Base-by-base conservation (phyloP, 306 rosid genomes). In the Lathyrus sativus region DNA sequence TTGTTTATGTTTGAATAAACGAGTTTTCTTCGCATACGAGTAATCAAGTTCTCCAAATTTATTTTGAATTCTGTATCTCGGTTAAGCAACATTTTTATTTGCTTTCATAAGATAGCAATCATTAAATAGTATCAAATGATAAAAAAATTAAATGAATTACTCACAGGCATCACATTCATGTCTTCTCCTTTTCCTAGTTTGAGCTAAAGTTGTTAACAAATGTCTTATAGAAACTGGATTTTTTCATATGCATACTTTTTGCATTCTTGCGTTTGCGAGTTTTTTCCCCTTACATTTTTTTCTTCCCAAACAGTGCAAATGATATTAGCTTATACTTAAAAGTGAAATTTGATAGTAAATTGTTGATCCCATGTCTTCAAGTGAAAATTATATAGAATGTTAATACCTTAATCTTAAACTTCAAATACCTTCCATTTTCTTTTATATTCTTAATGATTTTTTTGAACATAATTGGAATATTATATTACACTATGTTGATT, bases 101-200 rank as follows among this genome's bases (percentile, higher is more conserved):
- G 11, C 28, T 70, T 24, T 43, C 72, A 33, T 24, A 11, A 51
- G 65, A 76, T 62, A 28, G 70, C 70, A 17, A 59, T n/a, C 15
- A 62, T 69, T 53, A 69, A 76, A 44, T 76, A 6, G 38, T 62
- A 55, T 76, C 29, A 44, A 70, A 33, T 37, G 33, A 54, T 37
- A 70, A 62, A n/a, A 50, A 15, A 11, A 42, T 24, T n/a, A 44
- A 74, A 28, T 51, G 43, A 14, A 15, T 69, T 42, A 62, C 53
- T 22, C 26, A 50, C 53, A 11, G 48, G 55, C 48, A 55, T 70
- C 59, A 18, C 12, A 50, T 76, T 61, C 65, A 3, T 26, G 18
- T n/a, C 39, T 53, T 61, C 11, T 71, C 14, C 17, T 49, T 78
- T 50, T 67, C 54, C 75, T 61, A 65, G 48, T 45, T 70, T 64